phyloP scores from a whole-genome alignment of 306 rosid species.

The Ormosia emarginata region DNA sequence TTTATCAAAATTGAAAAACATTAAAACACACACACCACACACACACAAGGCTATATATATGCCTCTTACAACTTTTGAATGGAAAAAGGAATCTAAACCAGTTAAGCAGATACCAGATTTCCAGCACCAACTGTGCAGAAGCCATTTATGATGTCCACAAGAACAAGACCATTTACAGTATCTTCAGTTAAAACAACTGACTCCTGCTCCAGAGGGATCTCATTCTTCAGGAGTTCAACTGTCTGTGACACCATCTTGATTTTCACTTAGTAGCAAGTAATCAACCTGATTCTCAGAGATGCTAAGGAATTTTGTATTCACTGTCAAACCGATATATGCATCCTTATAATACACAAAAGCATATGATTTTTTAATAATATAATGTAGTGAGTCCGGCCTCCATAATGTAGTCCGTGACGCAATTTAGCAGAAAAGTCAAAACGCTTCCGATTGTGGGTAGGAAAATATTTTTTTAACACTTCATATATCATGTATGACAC shows the following conservation, averaged over 20 bases:
- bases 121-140: constrained; percentile 91
- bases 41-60: background rate
- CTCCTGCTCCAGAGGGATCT: constrained; percentile 69
- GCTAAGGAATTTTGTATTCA: background rate
- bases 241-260: constrained; percentile 47
- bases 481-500: too few relatives aligned
- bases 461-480: too few relatives aligned
- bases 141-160: constrained; percentile 78
- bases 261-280: background rate
- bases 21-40: background rate
- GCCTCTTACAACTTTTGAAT: background rate
- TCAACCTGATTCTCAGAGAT: constrained; percentile 1
- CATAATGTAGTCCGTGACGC: too few relatives aligned
- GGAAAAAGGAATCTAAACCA: background rate
- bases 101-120: constrained; percentile 51
- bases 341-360: too few relatives aligned
- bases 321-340: background rate
- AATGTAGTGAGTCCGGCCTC: too few relatives aligned
- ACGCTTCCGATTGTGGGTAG: background rate
- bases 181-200: constrained; percentile 45
- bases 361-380: too few relatives aligned
- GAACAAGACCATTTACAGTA: constrained; percentile 69
- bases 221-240: constrained; percentile 58
- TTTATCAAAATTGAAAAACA: background rate
- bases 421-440: constrained; percentile 1